Conservation (phyloP, 768 basidiomycete genomes). For the Ramaria sp. region DNA sequence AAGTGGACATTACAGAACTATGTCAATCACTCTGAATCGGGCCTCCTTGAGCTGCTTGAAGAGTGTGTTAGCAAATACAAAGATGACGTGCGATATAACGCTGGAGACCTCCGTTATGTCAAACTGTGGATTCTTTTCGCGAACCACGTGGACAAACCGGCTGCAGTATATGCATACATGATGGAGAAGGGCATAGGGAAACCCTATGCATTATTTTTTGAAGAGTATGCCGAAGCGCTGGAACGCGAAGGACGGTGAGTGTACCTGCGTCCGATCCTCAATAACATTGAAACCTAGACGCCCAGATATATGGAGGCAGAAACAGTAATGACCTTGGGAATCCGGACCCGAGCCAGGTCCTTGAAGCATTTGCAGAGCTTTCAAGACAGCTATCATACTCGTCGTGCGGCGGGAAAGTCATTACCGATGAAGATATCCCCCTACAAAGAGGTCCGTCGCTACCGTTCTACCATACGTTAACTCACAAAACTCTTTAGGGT, state of each 20-base stretch:
- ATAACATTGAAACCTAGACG: background rate
- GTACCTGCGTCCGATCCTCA: background rate
- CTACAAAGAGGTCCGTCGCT: slow-evolving; percentile 2
- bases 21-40: slow-evolving; percentile 63
- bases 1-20: slow-evolving; percentile 84
- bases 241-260: slow-evolving; percentile 71
- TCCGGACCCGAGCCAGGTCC: slow-evolving; percentile 72
- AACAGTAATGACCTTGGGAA: slow-evolving; percentile 69
- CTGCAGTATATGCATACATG: slow-evolving; percentile 77
- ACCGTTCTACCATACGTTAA: background rate
- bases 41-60: slow-evolving; percentile 72
- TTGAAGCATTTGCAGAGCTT: slow-evolving; percentile 73
- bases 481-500: background rate
- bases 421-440: slow-evolving; percentile 1
- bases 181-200: slow-evolving; percentile 85
- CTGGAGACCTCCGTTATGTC: slow-evolving; percentile 77
- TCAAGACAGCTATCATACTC: slow-evolving; percentile 69
- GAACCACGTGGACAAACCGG: slow-evolving; percentile 60
- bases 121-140: slow-evolving; percentile 89
- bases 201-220: slow-evolving; percentile 72
- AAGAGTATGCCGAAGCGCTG: slow-evolving; percentile 77
- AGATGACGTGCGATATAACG: slow-evolving; percentile 70
- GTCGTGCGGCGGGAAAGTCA: slow-evolving; percentile 14
- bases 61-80: slow-evolving; percentile 76
- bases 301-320: slow-evolving; percentile 69